Evolutionary conservation across 2,329 filamentous ascomycete genomes (phyloP).

Genomic region (Fusarium avenaceum): DNA sequence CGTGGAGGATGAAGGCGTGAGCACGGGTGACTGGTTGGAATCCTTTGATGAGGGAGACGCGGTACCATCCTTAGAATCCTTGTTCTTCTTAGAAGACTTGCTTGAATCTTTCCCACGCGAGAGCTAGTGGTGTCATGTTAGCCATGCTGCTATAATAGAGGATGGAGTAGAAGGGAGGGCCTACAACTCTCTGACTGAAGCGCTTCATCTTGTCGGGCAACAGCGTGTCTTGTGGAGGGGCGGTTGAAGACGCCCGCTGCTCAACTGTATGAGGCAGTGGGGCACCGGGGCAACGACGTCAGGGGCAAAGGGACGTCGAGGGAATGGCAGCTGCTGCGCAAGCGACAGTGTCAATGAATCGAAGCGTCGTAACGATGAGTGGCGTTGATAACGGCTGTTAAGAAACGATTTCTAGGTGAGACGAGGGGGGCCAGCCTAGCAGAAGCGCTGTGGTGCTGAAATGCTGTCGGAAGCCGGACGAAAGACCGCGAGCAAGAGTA

Average conservation of each 20-base stretch:
- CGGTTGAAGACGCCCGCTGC: slow-evolving; percentile 48
- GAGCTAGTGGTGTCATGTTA: slow-evolving; percentile 71
- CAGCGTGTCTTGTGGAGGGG: slow-evolving; percentile 47
- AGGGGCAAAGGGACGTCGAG: slow-evolving; percentile 47
- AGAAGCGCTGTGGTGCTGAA: slow-evolving; percentile 29
- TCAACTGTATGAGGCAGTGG: slow-evolving; percentile 47
- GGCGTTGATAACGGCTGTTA: slow-evolving; percentile 33
- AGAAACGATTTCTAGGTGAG: slow-evolving; percentile 26
- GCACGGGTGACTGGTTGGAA: slow-evolving; percentile 70
- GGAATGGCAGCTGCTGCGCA: slow-evolving; percentile 38
- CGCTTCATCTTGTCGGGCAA: slow-evolving; percentile 84
- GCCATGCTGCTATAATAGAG: background rate
- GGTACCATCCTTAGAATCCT: slow-evolving; percentile 80
- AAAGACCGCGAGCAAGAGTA: slow-evolving; percentile 33
- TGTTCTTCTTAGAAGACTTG: slow-evolving; percentile 85
- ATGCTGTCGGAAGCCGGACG: slow-evolving; percentile 39
- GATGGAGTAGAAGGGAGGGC: slow-evolving; percentile 54
- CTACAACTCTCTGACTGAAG: slow-evolving; percentile 97
- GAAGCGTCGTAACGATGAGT: slow-evolving; percentile 37
- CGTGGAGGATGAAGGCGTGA: slow-evolving; percentile 89
- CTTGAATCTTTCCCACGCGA: slow-evolving; percentile 88
- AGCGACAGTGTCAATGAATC: slow-evolving; percentile 32
- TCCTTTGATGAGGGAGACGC: slow-evolving; percentile 79
- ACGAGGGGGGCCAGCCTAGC: slow-evolving; percentile 43
- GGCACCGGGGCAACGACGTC: slow-evolving; percentile 52